These are phyloP conservation scores for Aspergillus felis DNA, from an alignment of 2,329 filamentous ascomycete species.

Conservation along the genomic window DNA sequence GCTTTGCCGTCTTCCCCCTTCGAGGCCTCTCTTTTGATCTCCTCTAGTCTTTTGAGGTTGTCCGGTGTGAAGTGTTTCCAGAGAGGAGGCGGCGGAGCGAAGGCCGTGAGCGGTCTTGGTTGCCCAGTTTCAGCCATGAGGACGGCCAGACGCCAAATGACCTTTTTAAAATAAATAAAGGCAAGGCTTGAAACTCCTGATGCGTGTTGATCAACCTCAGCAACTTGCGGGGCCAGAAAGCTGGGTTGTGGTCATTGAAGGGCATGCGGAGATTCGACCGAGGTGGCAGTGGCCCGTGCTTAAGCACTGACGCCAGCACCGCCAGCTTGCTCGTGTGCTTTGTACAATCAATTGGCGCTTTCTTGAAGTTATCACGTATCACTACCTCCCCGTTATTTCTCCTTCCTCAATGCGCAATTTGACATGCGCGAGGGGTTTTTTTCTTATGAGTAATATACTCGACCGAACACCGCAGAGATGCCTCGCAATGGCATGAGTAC, in stretches of 20 bases:
- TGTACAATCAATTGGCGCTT: neutral
- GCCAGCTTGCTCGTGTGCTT: neutral
- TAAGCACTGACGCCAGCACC: neutral
- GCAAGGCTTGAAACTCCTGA: neutral
- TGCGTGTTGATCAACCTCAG: neutral
- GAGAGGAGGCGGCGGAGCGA: slow-evolving; percentile 83
- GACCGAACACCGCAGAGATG: slow-evolving; percentile 17
- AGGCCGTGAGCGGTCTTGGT: slow-evolving; percentile 54
- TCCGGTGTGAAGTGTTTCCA: slow-evolving; percentile 81
- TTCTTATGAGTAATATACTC: slow-evolving; percentile 8
- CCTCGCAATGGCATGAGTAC: slow-evolving; percentile 25
- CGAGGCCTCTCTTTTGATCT: slow-evolving; percentile 43
- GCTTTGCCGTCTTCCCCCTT: slow-evolving; percentile 26
- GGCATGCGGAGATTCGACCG: slow-evolving; percentile 15
- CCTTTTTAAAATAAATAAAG: neutral
- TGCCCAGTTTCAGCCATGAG: slow-evolving; percentile 59
- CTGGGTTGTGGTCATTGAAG: neutral
- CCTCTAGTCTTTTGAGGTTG: slow-evolving; percentile 60
- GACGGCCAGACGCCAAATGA: neutral
- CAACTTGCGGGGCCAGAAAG: neutral
- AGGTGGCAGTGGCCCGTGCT: slow-evolving; percentile 17
- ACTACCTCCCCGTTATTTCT: neutral
- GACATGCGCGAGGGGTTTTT: neutral
- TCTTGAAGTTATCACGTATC: neutral
- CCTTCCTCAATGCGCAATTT: neutral